Evolutionary conservation across 768 basidiomycete genomes (phyloP).

Genomic region (Boletus huronensis): DNA sequence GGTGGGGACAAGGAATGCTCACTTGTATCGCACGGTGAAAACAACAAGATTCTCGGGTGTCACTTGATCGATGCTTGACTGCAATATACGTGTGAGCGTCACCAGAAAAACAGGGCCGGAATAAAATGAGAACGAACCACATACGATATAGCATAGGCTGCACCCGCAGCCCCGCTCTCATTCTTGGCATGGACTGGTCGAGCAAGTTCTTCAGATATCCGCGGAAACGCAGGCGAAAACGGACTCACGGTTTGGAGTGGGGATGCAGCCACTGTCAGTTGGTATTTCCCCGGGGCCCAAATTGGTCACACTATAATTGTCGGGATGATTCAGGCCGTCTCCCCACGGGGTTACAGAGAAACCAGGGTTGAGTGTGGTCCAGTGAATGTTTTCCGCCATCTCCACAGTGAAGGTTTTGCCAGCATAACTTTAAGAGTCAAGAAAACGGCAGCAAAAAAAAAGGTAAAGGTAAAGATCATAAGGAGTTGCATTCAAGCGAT

Average conservation of each 20-base stretch:
- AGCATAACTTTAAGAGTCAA: not conserved
- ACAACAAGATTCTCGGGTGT: not conserved
- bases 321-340: slow-evolving; percentile 4
- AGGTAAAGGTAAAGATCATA: not conserved
- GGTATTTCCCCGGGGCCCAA: not conserved
- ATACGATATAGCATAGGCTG: slow-evolving; percentile 10
- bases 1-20: not conserved
- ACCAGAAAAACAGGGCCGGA: not conserved
- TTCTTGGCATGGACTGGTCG: slow-evolving; percentile 16
- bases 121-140: slow-evolving; percentile 4
- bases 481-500: not conserved
- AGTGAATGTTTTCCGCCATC: slow-evolving; percentile 1
- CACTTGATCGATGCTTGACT: not conserved
- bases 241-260: slow-evolving; percentile 13
- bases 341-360: not conserved
- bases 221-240: not conserved
- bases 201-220: not conserved
- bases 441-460: not conserved
- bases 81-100: not conserved
- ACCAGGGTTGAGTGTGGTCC: not conserved
- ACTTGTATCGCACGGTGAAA: not conserved
- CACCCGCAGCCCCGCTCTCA: slow-evolving; percentile 5
- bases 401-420: not conserved
- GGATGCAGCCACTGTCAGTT: not conserved
- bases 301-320: not conserved